These are phyloP conservation scores for Epichloe festucae DNA, from an alignment of 2,329 filamentous ascomycete genomes.

Conservation along the genomic window DNA sequence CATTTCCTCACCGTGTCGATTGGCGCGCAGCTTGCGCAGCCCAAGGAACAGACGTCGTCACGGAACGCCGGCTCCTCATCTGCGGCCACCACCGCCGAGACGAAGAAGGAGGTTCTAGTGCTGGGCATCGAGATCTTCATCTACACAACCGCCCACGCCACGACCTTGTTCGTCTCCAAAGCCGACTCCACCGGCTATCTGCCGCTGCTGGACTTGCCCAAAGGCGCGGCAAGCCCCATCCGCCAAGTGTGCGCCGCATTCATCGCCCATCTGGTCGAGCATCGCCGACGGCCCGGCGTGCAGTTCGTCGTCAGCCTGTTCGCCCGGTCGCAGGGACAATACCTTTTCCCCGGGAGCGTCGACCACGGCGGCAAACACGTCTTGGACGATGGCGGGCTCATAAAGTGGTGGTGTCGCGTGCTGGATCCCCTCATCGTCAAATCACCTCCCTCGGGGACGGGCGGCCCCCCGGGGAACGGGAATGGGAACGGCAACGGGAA, in stretches of 20 bases:
- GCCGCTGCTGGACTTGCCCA: slow-evolving; percentile 49
- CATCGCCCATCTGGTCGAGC: slow-evolving; percentile 58
- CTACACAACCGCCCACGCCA: slow-evolving; percentile 68
- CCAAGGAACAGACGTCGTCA: neutral
- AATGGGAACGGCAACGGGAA: slow-evolving; percentile 28
- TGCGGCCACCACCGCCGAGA: neutral
- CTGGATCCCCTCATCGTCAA: slow-evolving; percentile 58
- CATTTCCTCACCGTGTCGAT: slow-evolving; percentile 55
- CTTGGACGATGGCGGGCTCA: slow-evolving; percentile 74
- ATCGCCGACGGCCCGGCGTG: slow-evolving; percentile 48
- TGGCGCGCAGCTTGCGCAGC: slow-evolving; percentile 10
- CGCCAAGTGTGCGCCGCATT: slow-evolving; percentile 64
- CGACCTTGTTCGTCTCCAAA: slow-evolving; percentile 89
- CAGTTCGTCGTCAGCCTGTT: slow-evolving; percentile 79
- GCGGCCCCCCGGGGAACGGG: slow-evolving; percentile 13
- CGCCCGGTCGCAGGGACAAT: slow-evolving; percentile 82
- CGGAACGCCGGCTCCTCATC: slow-evolving; percentile 3
- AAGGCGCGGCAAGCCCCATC: slow-evolving; percentile 56
- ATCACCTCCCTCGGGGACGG: slow-evolving; percentile 23
- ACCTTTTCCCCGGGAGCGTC: slow-evolving; percentile 85
- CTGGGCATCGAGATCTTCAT: slow-evolving; percentile 80
- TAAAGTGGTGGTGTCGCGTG: slow-evolving; percentile 92
- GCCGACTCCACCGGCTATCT: slow-evolving; percentile 92
- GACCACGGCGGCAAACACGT: slow-evolving; percentile 82
- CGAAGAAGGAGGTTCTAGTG: slow-evolving; percentile 46